Base-by-base conservation (phyloP, 495 filamentous ascomycete genomes). In the Tuber aestivum region DNA sequence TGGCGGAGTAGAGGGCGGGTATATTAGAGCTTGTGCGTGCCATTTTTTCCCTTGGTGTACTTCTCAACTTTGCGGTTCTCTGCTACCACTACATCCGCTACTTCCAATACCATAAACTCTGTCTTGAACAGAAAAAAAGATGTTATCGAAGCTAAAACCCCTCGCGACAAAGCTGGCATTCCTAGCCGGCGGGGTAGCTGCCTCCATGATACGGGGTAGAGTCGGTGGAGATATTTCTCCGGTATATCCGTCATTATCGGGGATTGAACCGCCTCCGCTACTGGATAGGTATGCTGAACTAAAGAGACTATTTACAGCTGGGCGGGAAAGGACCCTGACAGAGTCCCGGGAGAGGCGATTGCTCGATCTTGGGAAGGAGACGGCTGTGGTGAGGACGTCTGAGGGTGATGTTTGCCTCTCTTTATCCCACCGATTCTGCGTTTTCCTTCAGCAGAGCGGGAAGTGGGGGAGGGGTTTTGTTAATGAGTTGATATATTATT, bases 211-310 rank as follows among this genome's bases (percentile, higher is more conserved):
- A 32, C n/a, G 4, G 56, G 3, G 56, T 32, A 65, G 32, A 65
- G 23, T 65, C 3, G 56, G 56, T 3, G 94, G 94, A 7, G 91
- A 95, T 82, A 97, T 97, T 71, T 93, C 92, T 0, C 92, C 92
- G 75, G 88, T 93, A 8, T 97, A 97, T 74, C 91, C 91, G 4
- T 94, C 92, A 27, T 86, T 97, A 41, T 92, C 92, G 0, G 92
- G 92, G 23, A 86, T 87, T 42, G 84, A 87, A 35, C 86, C 88
- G 9, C 82, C 87, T 56, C 91, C 92, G 7, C 87, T 97, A 1
- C 90, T 92, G 0, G 83, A 88, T 61, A 88, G 93, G 7, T 97
- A 93, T 80, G 89, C 89, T 35, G 86, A 91, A 23, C 85, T 95
- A n/a, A 97, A 97, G 79, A 80, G 81, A 14, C 82, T 85, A 5